Conservation (phyloP, 345 rosid genomes). For the Gossypium rotundifolium region DNA sequence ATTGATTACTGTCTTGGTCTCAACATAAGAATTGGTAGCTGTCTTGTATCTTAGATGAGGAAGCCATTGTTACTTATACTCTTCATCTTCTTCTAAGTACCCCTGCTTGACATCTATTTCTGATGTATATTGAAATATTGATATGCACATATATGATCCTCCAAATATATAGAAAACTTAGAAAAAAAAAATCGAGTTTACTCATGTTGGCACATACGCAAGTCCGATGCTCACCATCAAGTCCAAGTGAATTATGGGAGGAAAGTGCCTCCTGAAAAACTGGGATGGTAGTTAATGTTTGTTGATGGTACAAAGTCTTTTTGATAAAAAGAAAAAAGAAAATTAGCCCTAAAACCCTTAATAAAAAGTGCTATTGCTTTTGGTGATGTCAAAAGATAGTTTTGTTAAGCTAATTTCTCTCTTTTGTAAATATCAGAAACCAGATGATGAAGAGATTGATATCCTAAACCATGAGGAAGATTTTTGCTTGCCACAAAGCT, state of each 20-base stretch:
- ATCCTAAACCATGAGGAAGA: constrained; percentile 85
- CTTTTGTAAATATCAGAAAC: constrained; percentile 44
- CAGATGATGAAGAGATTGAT: constrained; percentile 83
- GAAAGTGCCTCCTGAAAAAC: neutral
- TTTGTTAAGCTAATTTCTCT: neutral
- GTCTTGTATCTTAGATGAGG: neutral
- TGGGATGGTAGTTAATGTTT: neutral
- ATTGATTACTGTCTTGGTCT: neutral
- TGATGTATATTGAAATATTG: no score
- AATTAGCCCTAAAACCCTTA: neutral
- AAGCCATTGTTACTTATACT: neutral
- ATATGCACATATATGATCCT: neutral
- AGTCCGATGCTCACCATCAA: neutral
- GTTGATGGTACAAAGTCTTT: neutral
- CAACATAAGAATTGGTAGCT: neutral
- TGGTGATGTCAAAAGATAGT: neutral
- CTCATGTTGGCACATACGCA: neutral
- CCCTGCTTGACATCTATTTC: neutral
- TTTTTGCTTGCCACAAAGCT: constrained; percentile 77
- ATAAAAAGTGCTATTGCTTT: neutral
- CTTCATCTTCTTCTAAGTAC: neutral
- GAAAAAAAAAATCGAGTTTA: neutral
- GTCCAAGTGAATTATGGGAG: neutral
- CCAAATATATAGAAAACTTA: neutral
- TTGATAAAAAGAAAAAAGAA: no score